These are phyloP conservation scores for Blastocystis sp. DNA, from an alignment of 352 stramenopile species.

Conservation along the genomic window DNA sequence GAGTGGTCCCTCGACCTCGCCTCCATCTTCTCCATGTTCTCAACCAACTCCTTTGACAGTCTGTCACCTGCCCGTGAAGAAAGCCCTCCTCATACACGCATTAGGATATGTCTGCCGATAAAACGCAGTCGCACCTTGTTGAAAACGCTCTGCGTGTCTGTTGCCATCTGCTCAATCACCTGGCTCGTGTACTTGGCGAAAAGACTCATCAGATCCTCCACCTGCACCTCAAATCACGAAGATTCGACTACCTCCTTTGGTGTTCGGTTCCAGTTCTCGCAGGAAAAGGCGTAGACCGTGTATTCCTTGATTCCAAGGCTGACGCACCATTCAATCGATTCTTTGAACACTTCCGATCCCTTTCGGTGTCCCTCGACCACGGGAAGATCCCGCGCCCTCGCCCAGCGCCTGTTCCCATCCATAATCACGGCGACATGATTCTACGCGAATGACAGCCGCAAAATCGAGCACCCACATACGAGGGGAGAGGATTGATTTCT, in stretches of 20 bases:
- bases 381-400: constrained; percentile 73
- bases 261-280: constrained; percentile 90
- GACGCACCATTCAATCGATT: constrained; percentile 82
- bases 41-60: constrained; percentile 38
- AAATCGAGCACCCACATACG: neutral
- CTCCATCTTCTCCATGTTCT: constrained; percentile 60
- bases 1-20: constrained; percentile 29
- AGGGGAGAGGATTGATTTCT: neutral
- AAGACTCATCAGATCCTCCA: constrained; percentile 59
- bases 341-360: constrained; percentile 84
- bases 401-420: constrained; percentile 91
- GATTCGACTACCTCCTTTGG: constrained; percentile 79
- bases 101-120: constrained; percentile 70
- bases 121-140: constrained; percentile 54
- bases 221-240: neutral
- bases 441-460: neutral
- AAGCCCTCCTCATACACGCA: neutral
- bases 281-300: constrained; percentile 91
- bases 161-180: constrained; percentile 37
- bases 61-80: constrained; percentile 50
- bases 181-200: constrained; percentile 38
- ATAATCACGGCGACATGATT: constrained; percentile 91
- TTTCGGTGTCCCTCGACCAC: constrained; percentile 82
- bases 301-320: constrained; percentile 81
- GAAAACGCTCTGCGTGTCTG: constrained; percentile 48